A percentile compares a stretch with the other conserved stretches of the same genome.
These are phyloP conservation scores for Tricholoma furcatifolium DNA, from an alignment of 768 basidiomycete species.

Conservation along the genomic window DNA sequence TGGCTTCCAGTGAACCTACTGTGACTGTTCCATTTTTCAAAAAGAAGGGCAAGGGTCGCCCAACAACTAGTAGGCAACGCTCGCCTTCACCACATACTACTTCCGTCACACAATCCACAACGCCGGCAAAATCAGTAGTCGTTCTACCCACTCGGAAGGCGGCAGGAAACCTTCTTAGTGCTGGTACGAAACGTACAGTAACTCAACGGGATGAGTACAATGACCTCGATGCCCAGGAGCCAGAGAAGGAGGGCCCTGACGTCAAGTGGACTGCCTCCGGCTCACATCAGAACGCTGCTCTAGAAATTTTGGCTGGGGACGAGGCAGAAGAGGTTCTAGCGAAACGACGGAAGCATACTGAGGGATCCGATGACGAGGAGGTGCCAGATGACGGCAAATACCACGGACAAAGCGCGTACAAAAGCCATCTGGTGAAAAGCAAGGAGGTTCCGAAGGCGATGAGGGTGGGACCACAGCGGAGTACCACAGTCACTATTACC, in stretches of 20 bases:
- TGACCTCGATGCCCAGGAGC: conserved; percentile 47
- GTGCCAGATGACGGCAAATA: conserved; percentile 84
- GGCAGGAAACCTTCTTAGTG: conserved; percentile 64
- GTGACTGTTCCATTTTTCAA: conserved; percentile 86
- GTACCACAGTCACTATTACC: conserved; percentile 82
- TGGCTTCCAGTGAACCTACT: conserved; percentile 32
- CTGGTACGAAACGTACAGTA: conserved; percentile 48
- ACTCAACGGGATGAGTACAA: conserved; percentile 64
- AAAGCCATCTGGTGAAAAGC: conserved; percentile 75
- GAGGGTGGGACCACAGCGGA: conserved; percentile 79
- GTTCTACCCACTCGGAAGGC: conserved; percentile 74
- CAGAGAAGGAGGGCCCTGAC: conserved; percentile 62
- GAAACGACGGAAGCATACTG: conserved; percentile 61
- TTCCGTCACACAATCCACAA: conserved; percentile 19
- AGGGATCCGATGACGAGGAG: conserved; percentile 54
- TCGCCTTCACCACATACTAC: conserved; percentile 56
- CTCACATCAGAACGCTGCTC: conserved; percentile 69
- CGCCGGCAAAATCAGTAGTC: conserved; percentile 62
- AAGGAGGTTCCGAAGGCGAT: conserved; percentile 87
- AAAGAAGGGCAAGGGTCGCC: conserved; percentile 74
- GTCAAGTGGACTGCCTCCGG: conserved; percentile 78
- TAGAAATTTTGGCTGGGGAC: conserved; percentile 81
- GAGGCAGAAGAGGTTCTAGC: conserved; percentile 76
- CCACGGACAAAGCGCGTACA: conserved; percentile 80
- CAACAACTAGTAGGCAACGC: conserved; percentile 73